Evolutionary conservation across 192 early-diverging fungal species (phyloP).

Genomic region (Phycomyces blakesleeanus): DNA sequence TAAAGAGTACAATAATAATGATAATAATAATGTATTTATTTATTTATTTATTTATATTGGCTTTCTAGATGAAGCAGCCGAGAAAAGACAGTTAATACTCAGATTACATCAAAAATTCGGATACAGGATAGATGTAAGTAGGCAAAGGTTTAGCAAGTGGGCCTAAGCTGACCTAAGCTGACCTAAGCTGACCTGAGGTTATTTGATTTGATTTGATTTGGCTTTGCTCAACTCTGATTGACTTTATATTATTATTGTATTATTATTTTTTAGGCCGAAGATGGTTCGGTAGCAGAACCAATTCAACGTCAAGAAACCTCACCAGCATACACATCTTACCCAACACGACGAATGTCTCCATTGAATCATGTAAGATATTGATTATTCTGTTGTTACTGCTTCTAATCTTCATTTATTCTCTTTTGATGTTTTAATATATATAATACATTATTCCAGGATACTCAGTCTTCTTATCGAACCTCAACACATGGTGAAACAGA

Average conservation of each 20-base stretch:
- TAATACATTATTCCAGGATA: slow-evolving; percentile 29
- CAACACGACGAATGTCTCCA: slow-evolving; percentile 1
- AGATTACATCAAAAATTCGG: slow-evolving; percentile 61
- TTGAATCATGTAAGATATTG: neutral
- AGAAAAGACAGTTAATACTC: slow-evolving; percentile 49
- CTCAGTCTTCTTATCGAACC: slow-evolving; percentile 3
- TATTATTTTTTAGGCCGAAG: neutral
- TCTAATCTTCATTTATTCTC: slow-evolving; percentile 2
- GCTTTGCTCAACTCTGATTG: too few species aligned
- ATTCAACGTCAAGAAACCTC: neutral
- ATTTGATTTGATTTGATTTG: neutral
- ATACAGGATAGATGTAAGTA: slow-evolving; percentile 22
- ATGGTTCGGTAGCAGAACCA: neutral
- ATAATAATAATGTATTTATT: neutral
- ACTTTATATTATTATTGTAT: neutral
- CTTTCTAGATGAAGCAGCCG: slow-evolving; percentile 31
- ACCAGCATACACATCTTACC: neutral
- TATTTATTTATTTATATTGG: neutral
- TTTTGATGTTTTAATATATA: too few species aligned
- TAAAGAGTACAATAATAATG: neutral
- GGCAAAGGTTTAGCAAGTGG: too few species aligned
- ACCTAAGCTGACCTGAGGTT: too few species aligned
- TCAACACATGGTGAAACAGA: slow-evolving; percentile 28
- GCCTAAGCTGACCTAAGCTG: too few species aligned
- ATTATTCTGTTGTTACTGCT: neutral